phyloP scores from a whole-genome alignment of 768 basidiomycete genomes.

The Mycena sanguinolenta region DNA sequence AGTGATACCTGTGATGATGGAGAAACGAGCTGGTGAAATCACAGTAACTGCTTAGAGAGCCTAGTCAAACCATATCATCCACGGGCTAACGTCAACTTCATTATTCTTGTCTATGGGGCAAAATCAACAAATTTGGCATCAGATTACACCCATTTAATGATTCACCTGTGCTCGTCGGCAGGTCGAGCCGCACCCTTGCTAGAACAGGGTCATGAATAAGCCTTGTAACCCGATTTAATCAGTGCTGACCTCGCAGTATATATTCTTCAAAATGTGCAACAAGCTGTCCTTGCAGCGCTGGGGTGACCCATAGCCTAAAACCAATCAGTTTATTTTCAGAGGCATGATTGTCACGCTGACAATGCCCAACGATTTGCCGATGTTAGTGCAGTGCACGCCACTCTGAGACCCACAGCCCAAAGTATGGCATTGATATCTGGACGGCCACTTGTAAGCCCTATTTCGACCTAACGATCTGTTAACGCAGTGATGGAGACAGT shows the following conservation, averaged over 20 bases:
- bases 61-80: constrained; percentile 1
- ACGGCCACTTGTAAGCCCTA: not conserved
- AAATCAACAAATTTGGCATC: not conserved
- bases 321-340: not conserved
- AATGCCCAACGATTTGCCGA: constrained; percentile 3
- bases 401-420: not conserved
- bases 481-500: not conserved
- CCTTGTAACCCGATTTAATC: not conserved
- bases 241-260: constrained; percentile 11
- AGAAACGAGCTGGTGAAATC: no score
- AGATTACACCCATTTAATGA: not conserved
- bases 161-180: constrained; percentile 19
- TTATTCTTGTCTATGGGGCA: constrained; percentile 13
- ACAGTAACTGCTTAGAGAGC: no score
- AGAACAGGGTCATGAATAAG: not conserved
- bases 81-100: not conserved
- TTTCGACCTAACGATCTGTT: constrained; percentile 15
- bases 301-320: not conserved
- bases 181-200: constrained; percentile 21
- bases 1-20: no score
- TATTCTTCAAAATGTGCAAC: constrained; percentile 13
- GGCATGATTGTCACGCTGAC: not conserved
- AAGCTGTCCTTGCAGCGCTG: constrained; percentile 12
- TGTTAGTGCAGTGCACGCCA: not conserved
- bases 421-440: constrained; percentile 8